Evolutionary conservation across 257 asterid genomes (phyloP), one percentile per base, ranked within the genome.

Genomic region (Misopates orontium): DNA sequence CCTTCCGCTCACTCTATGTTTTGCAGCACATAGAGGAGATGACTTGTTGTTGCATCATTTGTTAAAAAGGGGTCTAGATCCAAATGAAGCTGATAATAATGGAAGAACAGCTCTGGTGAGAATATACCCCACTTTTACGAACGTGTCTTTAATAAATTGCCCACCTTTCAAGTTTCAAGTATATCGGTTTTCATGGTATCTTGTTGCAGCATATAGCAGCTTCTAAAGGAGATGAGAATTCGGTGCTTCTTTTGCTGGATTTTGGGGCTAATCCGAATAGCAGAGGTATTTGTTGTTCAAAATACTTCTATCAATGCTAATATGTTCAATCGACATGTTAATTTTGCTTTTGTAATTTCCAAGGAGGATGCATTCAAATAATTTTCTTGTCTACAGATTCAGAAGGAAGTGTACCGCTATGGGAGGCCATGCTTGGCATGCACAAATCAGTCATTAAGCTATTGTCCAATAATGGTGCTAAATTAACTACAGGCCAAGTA

Each of bases 151-250:
- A 28, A 18, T 40, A 39, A 32, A 28, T 22, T 52, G 8, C 42
- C 42, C 4, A 36, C 42, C 11, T 36, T 36, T 36, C 42, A 36
- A 4, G 42, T 36, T 36, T 8, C 42, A 3, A 3, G 11, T 36
- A 28, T 8, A 36, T 36, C 42, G 1, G 4, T 36, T 36, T 36
- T 36, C 42, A 36, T 8, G 42, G 42, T 36, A 36, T 36, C 42
- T 36, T 8, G 1, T 15, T 53, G 77, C 82, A 84, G 90, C 90
- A 84, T 66, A 71, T 81, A 64, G 85, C 90, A n/a, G 87, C 90
- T 15, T 73, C 84, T 2, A 73, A 69, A 58, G 90, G 90, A 55
- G 58, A 71, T 39, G 82, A 67, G 60, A 79, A 73, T 24, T 82
- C 87, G 8, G 85, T 71, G 59, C 71, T 73, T 58, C 79, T 79